Evolutionary conservation across 108 stramenopile genomes (phyloP), one percentile per base, ranked within the genome.

Genomic region (Cyclotella cryptica): DNA sequence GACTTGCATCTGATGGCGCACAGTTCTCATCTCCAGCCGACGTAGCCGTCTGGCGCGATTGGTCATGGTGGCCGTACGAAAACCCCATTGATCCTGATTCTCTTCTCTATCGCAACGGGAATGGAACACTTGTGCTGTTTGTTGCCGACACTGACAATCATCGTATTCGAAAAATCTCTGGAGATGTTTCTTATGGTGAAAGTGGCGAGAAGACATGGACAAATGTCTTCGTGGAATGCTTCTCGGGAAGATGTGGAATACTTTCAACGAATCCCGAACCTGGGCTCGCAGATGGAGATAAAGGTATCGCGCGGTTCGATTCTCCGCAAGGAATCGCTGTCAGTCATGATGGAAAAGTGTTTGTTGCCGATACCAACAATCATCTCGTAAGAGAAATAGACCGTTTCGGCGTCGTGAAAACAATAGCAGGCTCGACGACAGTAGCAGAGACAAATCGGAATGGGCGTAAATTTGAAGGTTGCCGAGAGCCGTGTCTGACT

Each of bases 281-380:
- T 17, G 95, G 95, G 11, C 90, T 83, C 49, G 85, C 90, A 8
- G 93, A 96, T 85, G 93, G 93, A 12, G 55, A 59, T 29, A 80
- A 63, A 18, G 52, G 24, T 10, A 59, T 71, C 11, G 76, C 93
- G 19, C 66, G 93, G 40, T 96, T 96, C 64, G 87, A 94, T 70
- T 81, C 87, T 17, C 95, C 95, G 9, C 71, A 73, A 40, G 93
- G 95, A 11, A 77, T 96, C 1, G 85, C 77, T 19, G 93, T 90
- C 1, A 78, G 83, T 72, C 77, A 79, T 47, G 66, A 76, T 45
- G 88, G 89, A 27, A 60, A 67, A 58, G 82, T 95, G 26, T 88
- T 85, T 57, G 93, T 96, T 0, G 96, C 94, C 9, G 96, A 96
- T 63, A 93, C 91, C n/a, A 85, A 92, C 87, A 96, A 96, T 71